These are phyloP conservation scores for Crithidia bombi DNA, from an alignment of 208 protist genomes.

Conservation along the genomic window DNA sequence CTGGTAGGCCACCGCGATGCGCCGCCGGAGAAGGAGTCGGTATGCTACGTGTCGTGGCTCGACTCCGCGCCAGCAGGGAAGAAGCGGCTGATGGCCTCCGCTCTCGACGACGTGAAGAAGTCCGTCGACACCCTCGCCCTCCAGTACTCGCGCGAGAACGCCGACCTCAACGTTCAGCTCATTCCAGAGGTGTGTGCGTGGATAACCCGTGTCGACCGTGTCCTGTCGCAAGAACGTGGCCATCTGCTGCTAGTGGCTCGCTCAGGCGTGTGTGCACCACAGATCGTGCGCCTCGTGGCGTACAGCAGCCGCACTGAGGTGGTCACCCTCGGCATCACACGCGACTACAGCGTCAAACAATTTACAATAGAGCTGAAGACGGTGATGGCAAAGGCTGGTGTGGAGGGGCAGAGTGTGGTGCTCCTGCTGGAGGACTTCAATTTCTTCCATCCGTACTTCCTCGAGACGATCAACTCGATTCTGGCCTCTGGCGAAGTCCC, in stretches of 20 bases:
- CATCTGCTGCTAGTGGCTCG: slow-evolving; percentile 95
- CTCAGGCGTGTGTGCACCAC: slow-evolving; percentile 92
- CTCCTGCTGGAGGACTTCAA: slow-evolving; percentile 97
- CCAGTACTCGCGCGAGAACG: slow-evolving; percentile 95
- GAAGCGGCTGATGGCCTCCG: slow-evolving; percentile 56
- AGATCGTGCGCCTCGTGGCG: slow-evolving; percentile 90
- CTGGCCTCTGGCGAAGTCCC: slow-evolving; percentile 97
- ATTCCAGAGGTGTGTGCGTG: slow-evolving; percentile 95
- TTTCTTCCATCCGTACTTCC: slow-evolving; percentile 88
- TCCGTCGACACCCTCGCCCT: slow-evolving; percentile 67
- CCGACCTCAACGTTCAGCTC: slow-evolving; percentile 92
- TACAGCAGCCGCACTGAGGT: slow-evolving; percentile 93
- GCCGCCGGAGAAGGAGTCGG: slow-evolving; percentile 73
- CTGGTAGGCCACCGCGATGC: slow-evolving; percentile 72
- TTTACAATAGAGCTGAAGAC: slow-evolving; percentile 95
- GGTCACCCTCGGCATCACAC: slow-evolving; percentile 88
- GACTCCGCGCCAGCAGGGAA: slow-evolving; percentile 51
- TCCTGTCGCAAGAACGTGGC: slow-evolving; percentile 94
- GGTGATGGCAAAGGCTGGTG: slow-evolving; percentile 89
- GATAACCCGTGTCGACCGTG: slow-evolving; percentile 95
- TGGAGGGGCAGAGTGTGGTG: slow-evolving; percentile 89
- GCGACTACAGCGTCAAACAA: slow-evolving; percentile 93
- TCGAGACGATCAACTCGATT: slow-evolving; percentile 96
- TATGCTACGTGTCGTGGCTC: slow-evolving; percentile 81
- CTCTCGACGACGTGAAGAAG: slow-evolving; percentile 79